Evolutionary conservation across 352 stramenopile species (phyloP), one percentile per base, ranked within the genome.

Genomic region (Phytophthora agathidicida): DNA sequence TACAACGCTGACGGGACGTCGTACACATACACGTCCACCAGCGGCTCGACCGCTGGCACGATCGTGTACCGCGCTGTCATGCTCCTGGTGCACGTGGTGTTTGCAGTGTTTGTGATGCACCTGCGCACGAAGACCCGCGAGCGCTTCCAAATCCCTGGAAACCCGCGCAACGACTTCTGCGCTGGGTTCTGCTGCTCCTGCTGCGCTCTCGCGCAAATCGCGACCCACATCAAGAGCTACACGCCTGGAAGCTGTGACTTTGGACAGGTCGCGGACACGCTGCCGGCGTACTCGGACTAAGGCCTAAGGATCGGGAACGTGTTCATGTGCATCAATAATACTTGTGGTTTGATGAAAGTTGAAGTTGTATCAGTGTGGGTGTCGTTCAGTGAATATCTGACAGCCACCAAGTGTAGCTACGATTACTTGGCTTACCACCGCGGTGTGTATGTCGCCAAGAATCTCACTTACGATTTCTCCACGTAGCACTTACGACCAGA

Each of bases 161-260:
- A 11, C 32, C 59, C 43, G 11, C 58, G 35, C 44, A 44, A 33
- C 14, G 77, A 88, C 35, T 73, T 50, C 26, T 75, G 57, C 26
- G 59, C 46, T 11, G 33, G 70, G 9, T 71, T 66, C n/a, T 81
- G 63, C 30, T 88, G 77, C 64, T 68, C 59, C 17, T 77, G 65
- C 49, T 86, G 71, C 39, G 45, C 62, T 19, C 55, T 85, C 11
- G 71, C 77, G 3, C 77, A 88, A 62, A 75, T 86, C 22, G 77
- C 77, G 5, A 80, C 75, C 3, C 77, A 88, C 64, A 42, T 78
- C 30, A 83, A 83, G 59, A 86, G 73, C 28, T 86, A 88, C 70
- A 75, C 24, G 3, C 73, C 72, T 9, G 71, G 71, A 4, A 65
- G 33, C 28, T 85, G 75, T 32, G 53, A 68, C 37, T 82, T 83